Evolutionary conservation across 371 early-diverging fungal species (phyloP), one percentile per base, ranked within the genome.

Genomic region (Mortierella sp.): DNA sequence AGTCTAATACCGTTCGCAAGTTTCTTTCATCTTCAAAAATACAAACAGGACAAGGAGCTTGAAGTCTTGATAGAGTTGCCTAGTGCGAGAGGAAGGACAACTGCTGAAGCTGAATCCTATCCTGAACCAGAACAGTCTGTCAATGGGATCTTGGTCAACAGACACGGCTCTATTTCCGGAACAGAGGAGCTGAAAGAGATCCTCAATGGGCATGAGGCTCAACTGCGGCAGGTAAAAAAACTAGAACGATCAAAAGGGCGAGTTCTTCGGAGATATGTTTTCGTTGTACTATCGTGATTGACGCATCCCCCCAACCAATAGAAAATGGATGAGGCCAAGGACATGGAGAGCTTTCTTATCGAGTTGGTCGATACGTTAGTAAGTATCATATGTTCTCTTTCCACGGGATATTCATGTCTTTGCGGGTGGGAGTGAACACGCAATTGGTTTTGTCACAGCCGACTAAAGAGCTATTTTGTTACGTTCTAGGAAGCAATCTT

Each of bases 321-420:
- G 78, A 76, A 70, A 70, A 64, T 76, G 66, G 62, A 61, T 0
- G 66, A 65, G n/a, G 70, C 78, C 14, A 31, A 31, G 15, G 61
- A 64, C 27, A 61, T 70, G 66, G 59, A 64, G 21, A 54, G 63
- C 34, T 76, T 76, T n/a, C 37, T 76, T 42, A 57, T 70, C 30
- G 78, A 76, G 21, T 50, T 76, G 21, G 62, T 70, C 27, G 78
- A 76, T 26, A 61, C 61, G 5, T 26, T 76, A 70, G 78, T 70
- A 66, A 23, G 7, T 19, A 9, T 32, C 1, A 31, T 23, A 34
- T 23, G 11, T 32, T 42, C 8, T 2, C 7, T 14, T 34, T 7
- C 37, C 4, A 34, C 11, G 4, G 37, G 7, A 4, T 34, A 34
- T 34, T 14, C 37, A 2, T 34, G 37, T 1, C 37, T 7, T 14